Evolutionary conservation across 139 green algal genomes (phyloP), one percentile per base, ranked within the genome.

Genomic region (Mychonastes homosphaera): DNA sequence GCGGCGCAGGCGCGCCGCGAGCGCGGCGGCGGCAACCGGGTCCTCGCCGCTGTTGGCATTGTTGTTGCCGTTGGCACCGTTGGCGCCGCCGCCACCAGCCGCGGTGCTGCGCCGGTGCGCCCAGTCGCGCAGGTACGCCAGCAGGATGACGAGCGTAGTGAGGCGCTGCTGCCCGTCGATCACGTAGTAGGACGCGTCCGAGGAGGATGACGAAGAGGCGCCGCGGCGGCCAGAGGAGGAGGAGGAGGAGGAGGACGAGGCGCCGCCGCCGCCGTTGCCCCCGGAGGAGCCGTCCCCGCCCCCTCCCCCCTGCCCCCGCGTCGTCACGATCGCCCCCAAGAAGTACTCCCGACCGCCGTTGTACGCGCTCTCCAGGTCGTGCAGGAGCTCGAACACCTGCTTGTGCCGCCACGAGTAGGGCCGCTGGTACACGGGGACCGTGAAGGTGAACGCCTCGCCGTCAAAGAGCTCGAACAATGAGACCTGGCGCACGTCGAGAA

Each of bases 111-210:
- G 48, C 46, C 10, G n/a, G n/a, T n/a, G n/a, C n/a, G 76, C 72
- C 69, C 69, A 77, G 58, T 56, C 21, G 36, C 65, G 56, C 26
- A 79, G 53, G 46, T 53, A 78, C 27, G 61, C 57, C 48, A 84
- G 61, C 63, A 84, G 60, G 49, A 84, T 71, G 41, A 84, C 64
- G 3, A 84, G 52, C 8, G 69, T 72, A 15, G 73, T 80, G 38
- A 84, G 61, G 1, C 76, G 76, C 70, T 84, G 76, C 72, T 84
- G 76, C 1, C 76, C 76, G 45, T 84, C 76, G 33, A 84, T 80
- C 21, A 83, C 56, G 69, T 83, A 68, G n/a, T 35, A 10, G 41
- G 18, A n/a, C n/a, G n/a, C n/a, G n/a, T n/a, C n/a, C n/a, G n/a
- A n/a, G n/a, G n/a, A n/a, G n/a, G n/a, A n/a, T n/a, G n/a, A n/a